These are phyloP conservation scores for Penicillium sumatraense DNA, from an alignment of 2,329 filamentous ascomycete species.

Conservation along the genomic window DNA sequence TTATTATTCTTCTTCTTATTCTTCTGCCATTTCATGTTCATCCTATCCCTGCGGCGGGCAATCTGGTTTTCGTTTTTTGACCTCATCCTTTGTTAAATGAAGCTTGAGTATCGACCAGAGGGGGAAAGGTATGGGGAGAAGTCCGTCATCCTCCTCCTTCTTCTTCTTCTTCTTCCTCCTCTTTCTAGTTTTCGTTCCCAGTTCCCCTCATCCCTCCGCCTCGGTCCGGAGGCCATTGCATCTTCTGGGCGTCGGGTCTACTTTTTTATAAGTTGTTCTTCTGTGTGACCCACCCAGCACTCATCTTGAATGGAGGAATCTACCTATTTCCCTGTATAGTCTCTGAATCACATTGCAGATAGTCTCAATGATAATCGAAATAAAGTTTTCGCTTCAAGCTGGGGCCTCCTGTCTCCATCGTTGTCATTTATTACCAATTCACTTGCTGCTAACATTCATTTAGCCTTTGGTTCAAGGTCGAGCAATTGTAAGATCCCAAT, in stretches of 20 bases:
- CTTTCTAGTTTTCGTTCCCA: background rate
- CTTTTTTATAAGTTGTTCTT: background rate
- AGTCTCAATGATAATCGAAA: background rate
- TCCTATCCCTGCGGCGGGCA: no score
- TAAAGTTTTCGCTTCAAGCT: background rate
- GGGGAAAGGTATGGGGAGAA: no score
- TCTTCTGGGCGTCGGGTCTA: constrained; percentile 15
- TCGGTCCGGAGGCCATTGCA: constrained; percentile 20
- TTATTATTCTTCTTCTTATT: background rate
- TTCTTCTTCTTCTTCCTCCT: background rate
- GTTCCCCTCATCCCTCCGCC: no score
- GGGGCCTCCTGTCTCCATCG: background rate
- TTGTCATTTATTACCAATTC: background rate
- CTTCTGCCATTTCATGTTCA: background rate
- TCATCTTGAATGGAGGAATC: background rate
- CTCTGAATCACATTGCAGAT: background rate
- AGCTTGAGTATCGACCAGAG: background rate
- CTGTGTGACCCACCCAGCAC: background rate
- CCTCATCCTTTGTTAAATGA: constrained; percentile 1
- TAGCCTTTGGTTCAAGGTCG: no score
- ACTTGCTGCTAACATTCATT: background rate
- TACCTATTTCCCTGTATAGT: background rate
- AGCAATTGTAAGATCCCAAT: no score
- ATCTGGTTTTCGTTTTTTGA: background rate
- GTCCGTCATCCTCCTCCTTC: no score